Evolutionary conservation across 2,329 filamentous ascomycete species (phyloP).

Genomic region (Xylaria sp.): DNA sequence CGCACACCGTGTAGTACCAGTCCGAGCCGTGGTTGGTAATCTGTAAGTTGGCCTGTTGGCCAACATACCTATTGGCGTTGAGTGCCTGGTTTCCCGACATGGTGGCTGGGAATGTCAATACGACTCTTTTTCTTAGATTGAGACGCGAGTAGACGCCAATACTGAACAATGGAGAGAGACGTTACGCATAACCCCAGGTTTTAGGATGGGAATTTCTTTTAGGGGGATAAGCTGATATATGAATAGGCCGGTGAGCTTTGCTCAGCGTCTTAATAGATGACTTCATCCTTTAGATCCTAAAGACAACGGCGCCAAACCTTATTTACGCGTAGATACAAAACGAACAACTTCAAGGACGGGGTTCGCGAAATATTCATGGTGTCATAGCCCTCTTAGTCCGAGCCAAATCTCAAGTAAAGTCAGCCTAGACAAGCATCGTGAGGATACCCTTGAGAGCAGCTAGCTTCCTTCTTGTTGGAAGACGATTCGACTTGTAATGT

Average conservation of each 20-base stretch:
- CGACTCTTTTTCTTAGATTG: not conserved
- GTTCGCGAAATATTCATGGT: not conserved
- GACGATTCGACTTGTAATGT: too few relatives aligned
- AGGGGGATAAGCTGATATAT: slow-evolving; percentile 6
- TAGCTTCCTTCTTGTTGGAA: not conserved
- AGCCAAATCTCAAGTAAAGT: not conserved
- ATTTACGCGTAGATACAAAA: slow-evolving; percentile 28
- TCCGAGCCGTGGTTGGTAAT: slow-evolving; percentile 66
- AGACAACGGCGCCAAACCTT: slow-evolving; percentile 19
- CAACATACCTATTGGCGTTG: slow-evolving; percentile 50
- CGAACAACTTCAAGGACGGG: not conserved
- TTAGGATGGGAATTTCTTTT: not conserved
- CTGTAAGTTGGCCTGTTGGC: slow-evolving; percentile 59
- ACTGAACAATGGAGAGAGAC: not conserved
- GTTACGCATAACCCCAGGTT: not conserved
- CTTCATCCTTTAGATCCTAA: slow-evolving; percentile 33
- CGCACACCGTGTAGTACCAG: slow-evolving; percentile 67
- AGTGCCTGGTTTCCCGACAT: slow-evolving; percentile 51
- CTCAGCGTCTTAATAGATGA: slow-evolving; percentile 28
- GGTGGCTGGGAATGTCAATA: not conserved
- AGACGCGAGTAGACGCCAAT: not conserved
- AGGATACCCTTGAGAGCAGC: not conserved
- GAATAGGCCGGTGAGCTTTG: not conserved
- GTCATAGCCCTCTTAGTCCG: slow-evolving; percentile 1
- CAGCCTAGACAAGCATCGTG: not conserved